These are phyloP conservation scores for Aspergillus avenaceus DNA, from an alignment of 495 filamentous ascomycete genomes.

Conservation along the genomic window DNA sequence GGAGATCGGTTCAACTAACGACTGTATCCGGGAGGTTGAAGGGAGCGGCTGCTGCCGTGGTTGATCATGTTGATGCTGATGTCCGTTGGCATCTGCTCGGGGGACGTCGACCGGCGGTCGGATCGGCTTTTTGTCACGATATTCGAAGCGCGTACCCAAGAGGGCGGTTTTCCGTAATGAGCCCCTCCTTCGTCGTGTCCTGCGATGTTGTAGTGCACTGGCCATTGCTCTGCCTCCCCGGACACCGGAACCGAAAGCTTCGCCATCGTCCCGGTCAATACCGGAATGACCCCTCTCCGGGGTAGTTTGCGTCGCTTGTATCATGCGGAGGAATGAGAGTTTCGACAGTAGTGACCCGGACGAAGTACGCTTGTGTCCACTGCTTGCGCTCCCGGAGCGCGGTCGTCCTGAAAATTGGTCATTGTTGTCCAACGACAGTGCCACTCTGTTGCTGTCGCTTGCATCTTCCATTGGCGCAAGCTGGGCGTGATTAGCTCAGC, in stretches of 20 bases:
- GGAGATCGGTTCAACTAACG: slow-evolving; percentile 6
- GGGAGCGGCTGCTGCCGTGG: slow-evolving; percentile 7
- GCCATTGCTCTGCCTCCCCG: slow-evolving; percentile 51
- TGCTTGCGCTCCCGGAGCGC: slow-evolving; percentile 38
- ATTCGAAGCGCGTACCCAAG: slow-evolving; percentile 58
- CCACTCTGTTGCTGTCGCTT: slow-evolving; percentile 23
- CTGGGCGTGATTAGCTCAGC: slow-evolving; percentile 13
- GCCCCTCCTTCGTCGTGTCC: slow-evolving; percentile 68
- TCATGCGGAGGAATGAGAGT: slow-evolving; percentile 55
- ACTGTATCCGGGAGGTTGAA: slow-evolving; percentile 13
- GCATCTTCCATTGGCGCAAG: slow-evolving; percentile 39
- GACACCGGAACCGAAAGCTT: slow-evolving; percentile 28
- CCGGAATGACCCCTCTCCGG: slow-evolving; percentile 37
- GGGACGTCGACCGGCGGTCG: slow-evolving; percentile 30
- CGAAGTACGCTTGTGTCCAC: slow-evolving; percentile 58
- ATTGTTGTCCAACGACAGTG: slow-evolving; percentile 23
- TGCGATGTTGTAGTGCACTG: slow-evolving; percentile 53
- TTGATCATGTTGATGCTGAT: slow-evolving; percentile 7
- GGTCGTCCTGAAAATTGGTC: slow-evolving; percentile 25
- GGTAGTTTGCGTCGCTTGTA: slow-evolving; percentile 30
- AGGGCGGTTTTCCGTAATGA: slow-evolving; percentile 78
- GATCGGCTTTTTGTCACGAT: slow-evolving; percentile 42
- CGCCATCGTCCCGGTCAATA: slow-evolving; percentile 38
- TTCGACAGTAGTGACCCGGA: slow-evolving; percentile 57
- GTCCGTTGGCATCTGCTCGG: slow-evolving; percentile 36